Evolutionary conservation across 371 early-diverging fungal species (phyloP), one percentile per base, ranked within the genome.

Genomic region (Haplosporangium sp.): DNA sequence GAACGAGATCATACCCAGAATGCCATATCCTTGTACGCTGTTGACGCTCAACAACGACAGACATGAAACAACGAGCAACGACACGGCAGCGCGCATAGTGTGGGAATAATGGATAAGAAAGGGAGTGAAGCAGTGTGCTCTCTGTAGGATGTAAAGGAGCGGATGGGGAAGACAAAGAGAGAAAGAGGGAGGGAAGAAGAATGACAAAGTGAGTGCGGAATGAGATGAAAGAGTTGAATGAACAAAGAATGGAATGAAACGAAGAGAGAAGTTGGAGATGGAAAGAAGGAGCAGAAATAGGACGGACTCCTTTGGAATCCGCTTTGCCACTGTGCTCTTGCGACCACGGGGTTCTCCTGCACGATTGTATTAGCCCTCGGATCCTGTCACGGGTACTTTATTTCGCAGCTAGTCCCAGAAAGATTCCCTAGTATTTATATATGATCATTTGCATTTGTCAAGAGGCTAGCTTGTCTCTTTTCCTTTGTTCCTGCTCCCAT

Each of bases 21-120:
- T 79, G 16, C 80, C 80, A 36, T 69, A 79, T 59, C 62, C 73
- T 0, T 73, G 66, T 13, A 65, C 80, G 50, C 29, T 48, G 59
- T 58, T 62, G 42, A 58, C 12, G 18, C 53, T 53, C 41, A 73
- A 47, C 41, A 68, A 50, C 13, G 59, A 53, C 23, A 73, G n/a
- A 16, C 59, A 55, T 5, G 60, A 40, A 13, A 65, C 59, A 20
- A 62, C 54, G 4, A 57, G 46, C 48, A 62, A 23, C 5, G 69
- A 36, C 9, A 55, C 40, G 0, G 72, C 55, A 42, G 68, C 53
- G 18, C 68, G 68, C 73, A 79, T 79, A 42, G 9, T 43, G 58
- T 52, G 61, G 29, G 29, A 29, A 29, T 29, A 29, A 4, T 29
- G 29, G 29, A 29, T 29, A 29, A 4, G 29, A 29, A 29, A 4